Conservation (phyloP, 176 grass and related monocot species). For the Microstegium vimineum region DNA sequence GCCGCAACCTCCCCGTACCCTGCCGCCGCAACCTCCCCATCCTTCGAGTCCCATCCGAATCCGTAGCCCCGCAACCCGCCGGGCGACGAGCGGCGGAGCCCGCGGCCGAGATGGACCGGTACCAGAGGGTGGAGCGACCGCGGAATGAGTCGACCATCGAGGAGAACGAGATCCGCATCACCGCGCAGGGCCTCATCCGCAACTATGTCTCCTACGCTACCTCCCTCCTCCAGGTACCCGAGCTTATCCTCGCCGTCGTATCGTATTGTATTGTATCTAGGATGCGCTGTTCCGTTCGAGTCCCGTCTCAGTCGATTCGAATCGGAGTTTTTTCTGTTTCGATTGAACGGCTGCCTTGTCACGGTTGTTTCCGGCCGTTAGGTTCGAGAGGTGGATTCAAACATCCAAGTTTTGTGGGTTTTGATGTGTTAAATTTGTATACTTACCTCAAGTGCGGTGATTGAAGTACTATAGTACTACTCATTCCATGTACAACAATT, state of each 20-base stretch:
- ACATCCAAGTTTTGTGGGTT: background rate
- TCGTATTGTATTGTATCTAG: background rate
- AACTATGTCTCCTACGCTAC: slow-evolving; percentile 75
- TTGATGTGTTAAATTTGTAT: background rate
- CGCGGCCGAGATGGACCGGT: slow-evolving; percentile 71
- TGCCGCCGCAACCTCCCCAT: slow-evolving; percentile 11
- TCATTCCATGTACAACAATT: background rate
- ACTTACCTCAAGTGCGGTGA: background rate
- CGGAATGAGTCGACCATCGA: slow-evolving; percentile 73
- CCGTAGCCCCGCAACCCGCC: slow-evolving; percentile 5
- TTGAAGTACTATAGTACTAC: background rate
- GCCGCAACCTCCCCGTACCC: background rate
- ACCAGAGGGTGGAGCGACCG: slow-evolving; percentile 87
- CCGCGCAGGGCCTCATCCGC: slow-evolving; percentile 70
- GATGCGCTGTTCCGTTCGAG: background rate
- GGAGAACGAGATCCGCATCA: slow-evolving; percentile 99
- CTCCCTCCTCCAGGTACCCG: slow-evolving; percentile 49
- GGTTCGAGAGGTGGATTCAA: background rate
- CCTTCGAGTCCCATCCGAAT: slow-evolving; percentile 32
- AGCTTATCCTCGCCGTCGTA: background rate
- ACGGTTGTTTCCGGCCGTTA: background rate
- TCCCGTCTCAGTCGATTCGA: background rate
- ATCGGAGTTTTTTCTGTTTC: background rate
- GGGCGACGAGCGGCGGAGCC: slow-evolving; percentile 27
- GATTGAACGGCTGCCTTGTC: background rate